Evolutionary conservation across 768 basidiomycete species (phyloP), one percentile per base, ranked within the genome.

Genomic region (Crucibulum laeve): DNA sequence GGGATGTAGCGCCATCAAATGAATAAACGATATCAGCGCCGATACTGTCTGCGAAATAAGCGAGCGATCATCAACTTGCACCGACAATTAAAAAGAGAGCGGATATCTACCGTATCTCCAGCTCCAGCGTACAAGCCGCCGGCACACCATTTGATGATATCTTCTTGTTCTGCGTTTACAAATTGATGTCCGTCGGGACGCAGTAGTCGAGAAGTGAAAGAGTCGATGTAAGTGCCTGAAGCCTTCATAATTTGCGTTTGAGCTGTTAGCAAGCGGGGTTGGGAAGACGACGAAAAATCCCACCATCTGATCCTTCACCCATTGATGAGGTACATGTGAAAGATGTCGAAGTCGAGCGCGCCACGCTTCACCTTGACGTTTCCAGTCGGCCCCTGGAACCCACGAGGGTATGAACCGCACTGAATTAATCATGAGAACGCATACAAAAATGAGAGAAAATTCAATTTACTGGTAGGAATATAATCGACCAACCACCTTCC

Each of bases 341-440:
- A 60, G 62, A 47, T 53, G 52, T 26, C 53, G 57, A 39, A 62
- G 59, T 44, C 65, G 67, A 48, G 53, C 49, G 45, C 53, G 49
- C 74, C 74, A 78, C 21, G 40, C 52, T 11, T 61, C 54, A 22
- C 71, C 77, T 53, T 72, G 65, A 4, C 69, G 65, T 46, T 73
- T 73, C 63, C 76, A 80, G 0, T 50, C 58, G 4, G 69, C 68
- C 10, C 74, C 73, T 5, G 79, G 79, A 23, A 80, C 53, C 55
- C 61, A 78, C 2, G 65, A 58, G 2, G 79, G 79, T n/a, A 79
- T 45, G 39, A 72, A 69, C 22, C 74, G 73, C 17, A 79, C 70
- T 73, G 24, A 11, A 34, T 38, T 7, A 45, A 19, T 7, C 37
- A 19, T 19, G 19, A 19, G 7, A 11, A 30, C 23, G 21, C 36